Evolutionary conservation across 192 early-diverging fungal species (phyloP), one percentile per base, ranked within the genome.

Genomic region (Martensiomyces pterosporus): DNA sequence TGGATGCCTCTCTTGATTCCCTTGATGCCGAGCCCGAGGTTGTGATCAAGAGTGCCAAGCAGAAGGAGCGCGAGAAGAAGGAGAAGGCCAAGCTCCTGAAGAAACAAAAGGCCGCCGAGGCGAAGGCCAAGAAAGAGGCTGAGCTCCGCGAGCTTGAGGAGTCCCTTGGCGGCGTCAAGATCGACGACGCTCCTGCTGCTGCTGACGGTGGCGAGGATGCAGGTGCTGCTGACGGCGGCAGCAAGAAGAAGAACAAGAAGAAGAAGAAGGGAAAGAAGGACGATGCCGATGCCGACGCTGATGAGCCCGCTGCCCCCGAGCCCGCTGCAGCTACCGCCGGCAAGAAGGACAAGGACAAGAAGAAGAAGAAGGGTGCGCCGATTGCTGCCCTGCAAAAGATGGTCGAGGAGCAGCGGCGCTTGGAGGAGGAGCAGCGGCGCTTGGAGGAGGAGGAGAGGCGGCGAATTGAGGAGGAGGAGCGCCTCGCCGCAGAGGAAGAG

Each of bases 391-490:
- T 77, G 41, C 72, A 64, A 45, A 76, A 64, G 57, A 64, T 62
- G 75, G 34, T 82, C 57, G 82, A 81, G 47, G 75, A 83, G 45
- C 67, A 81, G 49, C 57, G 64, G 26, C 64, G 83, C 41, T 50
- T 82, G 64, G 61, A 91, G 32, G 90, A 89, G 48, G 86, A 84
- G 33, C 78, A 82, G 34, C 81, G 67, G 29, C 82, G 82, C 19
- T 80, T 83, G 23, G 87, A 93, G 42, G 92, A 97, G 60, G 92
- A 92, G 54, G 80, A 79, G 35, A 66, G 59, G 39, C 64, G 69
- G 29, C 58, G 59, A 9, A 58, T 71, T 36, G 87, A 90, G 52
- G 90, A 92, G 49, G 85, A 87, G 35, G 65, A 80, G 37, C 76
- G 78, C 6, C 56, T 75, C 40, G 78, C 71, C 6, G 81, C 75